Percentiles rank a stretch among this genome's conserved stretches.
These are phyloP conservation scores for Candida sonorensis DNA, from an alignment of 805 yeast genomes.

Conservation along the genomic window DNA sequence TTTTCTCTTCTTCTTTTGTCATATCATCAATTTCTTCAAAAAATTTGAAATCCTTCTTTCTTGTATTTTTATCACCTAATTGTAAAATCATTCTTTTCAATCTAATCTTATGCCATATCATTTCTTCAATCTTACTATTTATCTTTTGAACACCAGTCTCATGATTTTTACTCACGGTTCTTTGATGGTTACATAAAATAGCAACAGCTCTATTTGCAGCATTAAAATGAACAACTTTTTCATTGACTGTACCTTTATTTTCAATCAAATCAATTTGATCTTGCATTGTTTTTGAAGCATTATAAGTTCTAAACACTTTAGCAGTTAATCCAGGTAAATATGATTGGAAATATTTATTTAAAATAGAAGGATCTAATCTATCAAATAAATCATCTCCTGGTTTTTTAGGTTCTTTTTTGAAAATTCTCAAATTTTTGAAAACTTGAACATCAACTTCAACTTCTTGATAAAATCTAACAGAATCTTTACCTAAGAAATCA, in stretches of 20 bases:
- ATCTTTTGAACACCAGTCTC: conserved; percentile 76
- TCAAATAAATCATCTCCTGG: conserved; percentile 93
- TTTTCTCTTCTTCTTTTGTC: conserved; percentile 53
- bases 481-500: conserved; percentile 94
- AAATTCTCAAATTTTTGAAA: conserved; percentile 78
- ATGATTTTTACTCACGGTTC: conserved; percentile 82
- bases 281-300: conserved; percentile 96
- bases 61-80: conserved; percentile 48
- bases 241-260: conserved; percentile 83
- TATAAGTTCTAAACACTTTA: conserved; percentile 94
- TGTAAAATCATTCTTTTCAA: conserved; percentile 62
- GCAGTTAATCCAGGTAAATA: conserved; percentile 94
- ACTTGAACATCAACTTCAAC: conserved; percentile 91
- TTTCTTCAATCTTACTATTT: conserved; percentile 67
- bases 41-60: conserved; percentile 45
- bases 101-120: conserved; percentile 78
- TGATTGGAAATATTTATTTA: conserved; percentile 81
- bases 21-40: conserved; percentile 66
- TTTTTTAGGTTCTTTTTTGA: conserved; percentile 81
- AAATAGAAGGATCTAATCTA: conserved; percentile 72
- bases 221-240: conserved; percentile 79
- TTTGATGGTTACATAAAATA: conserved; percentile 93
- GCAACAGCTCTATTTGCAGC: conserved; percentile 97
- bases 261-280: conserved; percentile 81
- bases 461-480: conserved; percentile 85